A percentile compares a stretch with the other conserved stretches of the same genome.
Evolutionary conservation across 2,329 filamentous ascomycete species (phyloP).

Genomic region (Penicillium sp.): DNA sequence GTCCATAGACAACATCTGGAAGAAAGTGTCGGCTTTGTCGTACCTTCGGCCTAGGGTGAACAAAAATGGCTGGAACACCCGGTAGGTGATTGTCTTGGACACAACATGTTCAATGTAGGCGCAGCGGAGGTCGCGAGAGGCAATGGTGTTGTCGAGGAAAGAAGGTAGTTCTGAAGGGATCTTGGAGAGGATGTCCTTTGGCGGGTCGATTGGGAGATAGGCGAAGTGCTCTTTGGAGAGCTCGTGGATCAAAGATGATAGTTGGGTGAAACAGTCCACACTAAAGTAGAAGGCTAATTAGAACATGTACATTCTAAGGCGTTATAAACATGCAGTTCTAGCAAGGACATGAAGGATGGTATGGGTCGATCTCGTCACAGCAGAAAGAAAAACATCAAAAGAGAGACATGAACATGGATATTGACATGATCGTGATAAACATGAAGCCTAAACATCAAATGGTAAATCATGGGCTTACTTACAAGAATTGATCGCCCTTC

Average conservation of each 20-base stretch:
- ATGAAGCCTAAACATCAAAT: constrained; percentile 19
- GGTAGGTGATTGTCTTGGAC: constrained; percentile 55
- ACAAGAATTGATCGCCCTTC: constrained; percentile 51
- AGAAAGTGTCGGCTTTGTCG: constrained; percentile 56
- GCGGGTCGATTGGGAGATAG: constrained; percentile 51
- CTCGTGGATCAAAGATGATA: constrained; percentile 52
- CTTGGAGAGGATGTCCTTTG: constrained; percentile 50
- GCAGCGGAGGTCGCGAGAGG: constrained; percentile 52
- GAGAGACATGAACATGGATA: constrained; percentile 19
- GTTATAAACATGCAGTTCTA: constrained; percentile 16
- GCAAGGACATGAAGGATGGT: constrained; percentile 10
- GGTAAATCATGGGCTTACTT: constrained; percentile 38
- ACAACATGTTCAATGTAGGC: constrained; percentile 57
- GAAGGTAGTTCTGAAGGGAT: constrained; percentile 54
- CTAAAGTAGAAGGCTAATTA: constrained; percentile 44
- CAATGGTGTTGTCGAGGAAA: constrained; percentile 53
- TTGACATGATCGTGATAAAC: constrained; percentile 21
- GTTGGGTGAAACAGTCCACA: constrained; percentile 52
- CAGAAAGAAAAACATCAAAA: constrained; percentile 7
- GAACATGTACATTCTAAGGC: constrained; percentile 40
- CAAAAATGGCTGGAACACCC: constrained; percentile 58
- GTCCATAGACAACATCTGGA: constrained; percentile 55
- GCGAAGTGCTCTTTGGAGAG: constrained; percentile 53
- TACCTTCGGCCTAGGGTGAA: constrained; percentile 55
- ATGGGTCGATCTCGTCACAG: constrained; percentile 2